A percentile compares a stretch with the other conserved stretches of the same genome.
Conservation (phyloP, 345 rosid genomes). For the Abelmoschus esculentus region DNA sequence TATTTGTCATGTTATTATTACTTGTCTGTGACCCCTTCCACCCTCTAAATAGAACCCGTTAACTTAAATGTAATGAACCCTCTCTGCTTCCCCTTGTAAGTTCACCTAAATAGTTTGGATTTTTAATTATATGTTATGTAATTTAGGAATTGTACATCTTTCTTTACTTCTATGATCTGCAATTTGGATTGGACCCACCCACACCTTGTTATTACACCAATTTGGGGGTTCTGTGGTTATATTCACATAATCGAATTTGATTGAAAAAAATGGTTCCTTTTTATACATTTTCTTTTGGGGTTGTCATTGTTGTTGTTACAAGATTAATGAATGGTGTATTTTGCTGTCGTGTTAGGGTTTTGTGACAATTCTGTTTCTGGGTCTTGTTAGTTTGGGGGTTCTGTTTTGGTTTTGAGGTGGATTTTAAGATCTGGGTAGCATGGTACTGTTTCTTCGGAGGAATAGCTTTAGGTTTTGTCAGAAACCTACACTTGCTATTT, state of each 20-base stretch:
- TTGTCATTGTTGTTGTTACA: background rate
- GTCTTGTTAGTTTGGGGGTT: background rate
- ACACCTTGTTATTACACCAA: background rate
- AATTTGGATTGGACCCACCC: conserved; percentile 13
- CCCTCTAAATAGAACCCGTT: background rate
- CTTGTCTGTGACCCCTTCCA: background rate
- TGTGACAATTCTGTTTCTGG: conserved; percentile 7
- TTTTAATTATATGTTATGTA: background rate
- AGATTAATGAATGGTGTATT: background rate
- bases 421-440: background rate
- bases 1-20: background rate
- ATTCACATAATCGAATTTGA: background rate
- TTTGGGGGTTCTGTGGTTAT: conserved; percentile 1
- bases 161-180: conserved; percentile 3
- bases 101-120: background rate
- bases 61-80: background rate
- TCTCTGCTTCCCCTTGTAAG: background rate
- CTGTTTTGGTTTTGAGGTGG: background rate
- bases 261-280: background rate
- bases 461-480: background rate
- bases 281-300: background rate
- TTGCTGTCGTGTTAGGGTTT: background rate
- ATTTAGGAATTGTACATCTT: background rate
- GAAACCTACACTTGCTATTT: background rate
- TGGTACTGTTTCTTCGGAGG: background rate